Percentiles rank a stretch among this genome's conserved stretches.
Evolutionary conservation across 805 yeast genomes (phyloP).

Genomic region (Myxozyma monticola): DNA sequence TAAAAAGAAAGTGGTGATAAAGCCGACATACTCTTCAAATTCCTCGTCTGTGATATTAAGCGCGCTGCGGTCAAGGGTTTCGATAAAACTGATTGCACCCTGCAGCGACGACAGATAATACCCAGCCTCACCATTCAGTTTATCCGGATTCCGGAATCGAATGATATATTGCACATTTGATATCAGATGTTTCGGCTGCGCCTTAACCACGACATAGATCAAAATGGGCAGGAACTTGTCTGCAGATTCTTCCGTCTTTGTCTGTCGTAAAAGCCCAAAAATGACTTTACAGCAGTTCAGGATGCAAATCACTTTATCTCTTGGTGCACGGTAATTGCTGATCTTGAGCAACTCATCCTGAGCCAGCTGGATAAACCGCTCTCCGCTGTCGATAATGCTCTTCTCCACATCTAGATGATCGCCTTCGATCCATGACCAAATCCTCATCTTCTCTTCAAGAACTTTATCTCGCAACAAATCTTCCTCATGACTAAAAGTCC

Average conservation of each 20-base stretch:
- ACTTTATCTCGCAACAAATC: constrained; percentile 64
- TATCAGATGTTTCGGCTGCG: constrained; percentile 62
- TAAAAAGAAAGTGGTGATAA: neutral
- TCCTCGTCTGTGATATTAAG: constrained; percentile 64
- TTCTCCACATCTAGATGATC: constrained; percentile 74
- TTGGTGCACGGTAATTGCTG: constrained; percentile 82
- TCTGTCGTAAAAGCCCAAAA: constrained; percentile 76
- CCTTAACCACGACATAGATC: constrained; percentile 72
- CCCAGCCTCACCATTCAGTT: constrained; percentile 82
- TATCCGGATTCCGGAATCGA: constrained; percentile 72
- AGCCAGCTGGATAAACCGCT: constrained; percentile 64
- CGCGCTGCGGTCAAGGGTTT: constrained; percentile 55
- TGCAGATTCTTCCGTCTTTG: constrained; percentile 75
- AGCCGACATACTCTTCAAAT: constrained; percentile 44
- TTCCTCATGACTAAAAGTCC: constrained; percentile 56
- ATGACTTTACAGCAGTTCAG: constrained; percentile 90
- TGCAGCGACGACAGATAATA: constrained; percentile 88
- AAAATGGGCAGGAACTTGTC: constrained; percentile 90
- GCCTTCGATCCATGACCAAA: constrained; percentile 71
- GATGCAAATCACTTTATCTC: constrained; percentile 90
- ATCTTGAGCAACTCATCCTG: constrained; percentile 73
- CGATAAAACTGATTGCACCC: constrained; percentile 81
- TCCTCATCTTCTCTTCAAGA: constrained; percentile 53
- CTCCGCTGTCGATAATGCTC: constrained; percentile 49
- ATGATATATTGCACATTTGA: constrained; percentile 85